Base-by-base conservation (phyloP, 805 yeast species). In the Myxozyma udenii region DNA sequence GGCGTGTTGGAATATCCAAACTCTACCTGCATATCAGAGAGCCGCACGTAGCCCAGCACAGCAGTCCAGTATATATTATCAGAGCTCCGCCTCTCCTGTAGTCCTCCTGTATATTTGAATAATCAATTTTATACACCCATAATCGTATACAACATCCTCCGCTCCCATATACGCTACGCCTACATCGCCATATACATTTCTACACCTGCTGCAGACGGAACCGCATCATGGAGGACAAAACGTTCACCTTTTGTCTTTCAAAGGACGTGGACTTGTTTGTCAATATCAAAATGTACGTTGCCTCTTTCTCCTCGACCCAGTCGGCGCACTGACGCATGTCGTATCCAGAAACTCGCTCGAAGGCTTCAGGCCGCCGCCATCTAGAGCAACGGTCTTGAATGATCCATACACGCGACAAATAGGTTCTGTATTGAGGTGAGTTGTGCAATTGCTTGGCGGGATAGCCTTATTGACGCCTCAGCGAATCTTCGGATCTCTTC, bases 221-320 rank as follows among this genome's bases (percentile, higher is more conserved):
- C n/a, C 9, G 33, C 4, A 26, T 2, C 18, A 68, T 68, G 72
- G 68, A 67, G 46, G 62, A 62, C 40, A 72, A 69, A 41, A 74
- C 76, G 39, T 73, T 78, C 28, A 75, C 82, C 4, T 82, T 79
- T 63, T 78, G 79, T 61, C 70, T 78, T 3, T 80, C 86, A 0
- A 74, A 76, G 51, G 86, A 81, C 54, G 62, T 83, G 18, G 72
- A 75, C 32, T 55, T 72, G 2, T 79, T 78, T 0, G 70, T 83
- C 48, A 63, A 71, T 24, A 65, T 83, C 4, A 80, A 76, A 53
- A 67, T 83, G 61, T 67, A 48, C 12, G 65, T 58, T 9, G 14
- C 46, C 48, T 5, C 28, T 58, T 1, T 43, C 53, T 24, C 23
- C 37, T 36, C 5, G 32, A n/a, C 36, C 25, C 23, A 23, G 37